These are phyloP conservation scores for Trichoderma atroviride DNA, from an alignment of 2,329 filamentous ascomycete genomes.

Conservation along the genomic window DNA sequence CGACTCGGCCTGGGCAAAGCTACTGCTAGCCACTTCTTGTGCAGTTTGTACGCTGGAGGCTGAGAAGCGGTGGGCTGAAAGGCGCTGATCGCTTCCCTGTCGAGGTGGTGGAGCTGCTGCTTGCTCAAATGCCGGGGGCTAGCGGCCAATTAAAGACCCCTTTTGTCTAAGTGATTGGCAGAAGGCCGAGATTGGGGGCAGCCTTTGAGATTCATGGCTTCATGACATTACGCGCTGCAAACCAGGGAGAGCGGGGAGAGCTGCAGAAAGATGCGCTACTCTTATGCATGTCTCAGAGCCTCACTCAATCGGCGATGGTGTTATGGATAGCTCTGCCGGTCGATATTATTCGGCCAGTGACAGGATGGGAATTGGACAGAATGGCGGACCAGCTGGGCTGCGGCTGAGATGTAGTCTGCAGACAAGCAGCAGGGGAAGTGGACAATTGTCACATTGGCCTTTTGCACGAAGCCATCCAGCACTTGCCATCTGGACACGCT, in stretches of 20 bases:
- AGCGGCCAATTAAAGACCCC: slow-evolving; percentile 19
- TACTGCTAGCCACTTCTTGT: neutral
- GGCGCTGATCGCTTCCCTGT: slow-evolving; percentile 24
- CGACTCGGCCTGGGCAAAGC: neutral
- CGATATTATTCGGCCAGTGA: slow-evolving; percentile 18
- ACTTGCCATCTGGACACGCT: neutral
- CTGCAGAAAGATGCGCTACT: slow-evolving; percentile 1
- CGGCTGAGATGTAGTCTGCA: slow-evolving; percentile 16
- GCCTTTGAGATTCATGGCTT: slow-evolving; percentile 19
- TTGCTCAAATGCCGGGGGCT: slow-evolving; percentile 21
- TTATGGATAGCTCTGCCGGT: neutral
- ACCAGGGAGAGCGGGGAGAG: slow-evolving; percentile 6
- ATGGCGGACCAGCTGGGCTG: slow-evolving; percentile 3
- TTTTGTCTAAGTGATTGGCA: slow-evolving; percentile 17
- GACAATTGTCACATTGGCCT: neutral
- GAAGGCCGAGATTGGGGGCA: neutral
- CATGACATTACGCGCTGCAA: slow-evolving; percentile 10
- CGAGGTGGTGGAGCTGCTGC: slow-evolving; percentile 15
- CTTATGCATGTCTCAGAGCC: slow-evolving; percentile 25
- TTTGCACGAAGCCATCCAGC: slow-evolving; percentile 4
- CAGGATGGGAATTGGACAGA: neutral
- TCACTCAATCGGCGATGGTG: neutral
- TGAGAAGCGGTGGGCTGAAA: slow-evolving; percentile 22
- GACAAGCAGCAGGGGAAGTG: neutral
- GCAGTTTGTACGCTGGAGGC: slow-evolving; percentile 18